These are phyloP conservation scores for Trichomonascaceae sp. DNA, from an alignment of 1,139 yeast species.

Conservation along the genomic window DNA sequence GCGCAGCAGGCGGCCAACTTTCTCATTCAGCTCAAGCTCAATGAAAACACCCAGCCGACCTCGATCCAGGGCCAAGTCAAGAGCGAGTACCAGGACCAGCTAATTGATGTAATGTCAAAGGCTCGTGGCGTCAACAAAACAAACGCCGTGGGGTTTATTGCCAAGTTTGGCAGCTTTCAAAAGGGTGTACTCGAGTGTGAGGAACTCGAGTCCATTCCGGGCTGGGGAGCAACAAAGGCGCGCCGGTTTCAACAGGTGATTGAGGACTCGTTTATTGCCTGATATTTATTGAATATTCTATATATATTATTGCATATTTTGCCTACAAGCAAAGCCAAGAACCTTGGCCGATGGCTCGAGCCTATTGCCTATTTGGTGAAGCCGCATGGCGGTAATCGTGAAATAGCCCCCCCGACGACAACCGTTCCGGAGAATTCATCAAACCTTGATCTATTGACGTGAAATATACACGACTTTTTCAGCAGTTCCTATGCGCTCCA, in stretches of 20 bases:
- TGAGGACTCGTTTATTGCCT: slow-evolving; percentile 42
- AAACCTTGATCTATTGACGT: too few species aligned
- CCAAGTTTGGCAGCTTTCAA: slow-evolving; percentile 40
- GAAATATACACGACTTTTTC: too few species aligned
- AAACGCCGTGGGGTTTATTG: slow-evolving; percentile 42
- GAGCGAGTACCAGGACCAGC: slow-evolving; percentile 36
- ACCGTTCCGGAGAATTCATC: too few species aligned
- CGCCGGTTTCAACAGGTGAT: slow-evolving; percentile 33
- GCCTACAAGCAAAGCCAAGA: too few species aligned
- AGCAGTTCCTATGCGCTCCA: too few species aligned
- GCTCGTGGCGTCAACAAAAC: slow-evolving; percentile 41
- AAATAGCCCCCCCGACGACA: too few species aligned
- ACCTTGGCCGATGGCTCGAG: too few species aligned
- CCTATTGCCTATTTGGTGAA: too few species aligned
- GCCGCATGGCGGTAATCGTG: too few species aligned
- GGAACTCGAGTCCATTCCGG: slow-evolving; percentile 29
- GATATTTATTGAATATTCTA: too few species aligned
- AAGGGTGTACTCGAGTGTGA: slow-evolving; percentile 32
- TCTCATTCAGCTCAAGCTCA: slow-evolving; percentile 27
- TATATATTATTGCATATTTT: too few species aligned
- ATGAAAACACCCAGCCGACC: slow-evolving; percentile 22
- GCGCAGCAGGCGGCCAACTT: slow-evolving; percentile 81
- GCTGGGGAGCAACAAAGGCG: slow-evolving; percentile 45
- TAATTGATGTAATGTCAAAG: slow-evolving; percentile 39
- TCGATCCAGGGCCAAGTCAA: slow-evolving; percentile 33